Evolutionary conservation across 148 eudicot species (phyloP), one percentile per base, ranked within the genome.

Genomic region (Rheum nobile): DNA sequence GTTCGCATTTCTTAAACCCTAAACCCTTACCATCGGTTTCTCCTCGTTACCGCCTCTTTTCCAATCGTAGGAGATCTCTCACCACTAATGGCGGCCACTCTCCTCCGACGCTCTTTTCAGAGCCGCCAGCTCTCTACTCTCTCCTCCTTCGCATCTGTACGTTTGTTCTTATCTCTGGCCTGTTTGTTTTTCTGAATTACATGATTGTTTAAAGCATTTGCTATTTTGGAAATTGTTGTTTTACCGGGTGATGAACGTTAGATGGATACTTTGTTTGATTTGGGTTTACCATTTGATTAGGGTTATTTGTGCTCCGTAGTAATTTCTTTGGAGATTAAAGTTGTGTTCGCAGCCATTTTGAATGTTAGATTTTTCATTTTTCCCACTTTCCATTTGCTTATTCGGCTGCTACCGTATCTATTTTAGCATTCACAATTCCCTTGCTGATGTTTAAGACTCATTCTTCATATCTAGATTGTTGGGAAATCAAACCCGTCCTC

Each of bases 61-160:
- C n/a, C 73, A 24, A 21, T 34, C 70, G 11, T 22, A 17, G 32
- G 31, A 39, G 47, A 39, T 38, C 31, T 41, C 73, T 26, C 46
- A 14, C 50, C 19, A 41, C 73, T 21, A 71, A 71, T 71, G 73
- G 73, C 73, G 29, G 32, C 73, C 50, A 71, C 47, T 41, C 46
- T 71, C 73, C 73, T 71, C 14, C 73, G 73, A 31, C 73, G 73
- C 21, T 71, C 73, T 41, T 16, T 71, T 14, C 73, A 38, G 50
- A 22, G 13, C 31, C 73, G 34, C 47, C 24, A 38, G 31, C 50
- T 71, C 73, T 71, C 50, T n/a, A 19, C 72, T 7, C 44, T 69
- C 13, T 26, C 73, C 32, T 71, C 73, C 50, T 39, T 39, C 50
- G 22, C 46, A 41, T 71, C 47, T 21, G 73, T 71, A 39, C 17